Percentiles rank a stretch among this genome's conserved stretches.
These are phyloP conservation scores for Tolypocladium ophioglossoides DNA, from an alignment of 2,329 filamentous ascomycete genomes.

Conservation along the genomic window DNA sequence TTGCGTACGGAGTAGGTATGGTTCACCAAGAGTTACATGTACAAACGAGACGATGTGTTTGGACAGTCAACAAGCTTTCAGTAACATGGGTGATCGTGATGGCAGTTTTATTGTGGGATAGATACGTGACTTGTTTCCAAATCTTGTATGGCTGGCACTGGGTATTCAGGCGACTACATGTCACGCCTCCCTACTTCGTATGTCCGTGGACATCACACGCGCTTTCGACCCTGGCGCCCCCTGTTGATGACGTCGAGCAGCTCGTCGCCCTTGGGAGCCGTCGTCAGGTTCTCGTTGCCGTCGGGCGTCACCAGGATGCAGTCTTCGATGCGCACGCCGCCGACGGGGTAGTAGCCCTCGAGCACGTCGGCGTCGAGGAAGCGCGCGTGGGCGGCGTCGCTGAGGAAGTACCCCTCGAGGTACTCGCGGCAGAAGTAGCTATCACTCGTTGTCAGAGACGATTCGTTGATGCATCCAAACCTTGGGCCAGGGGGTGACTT, in stretches of 20 bases:
- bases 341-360: constrained; percentile 63
- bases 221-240: neutral
- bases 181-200: too few species aligned
- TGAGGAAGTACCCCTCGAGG: constrained; percentile 58
- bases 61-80: neutral
- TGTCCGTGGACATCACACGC: too few species aligned
- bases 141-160: neutral
- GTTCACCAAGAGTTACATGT: neutral
- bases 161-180: neutral
- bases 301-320: constrained; percentile 70
- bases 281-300: constrained; percentile 76
- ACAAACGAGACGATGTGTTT: neutral
- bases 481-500: constrained; percentile 13
- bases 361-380: constrained; percentile 58
- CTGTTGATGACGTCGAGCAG: constrained; percentile 51
- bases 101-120: neutral
- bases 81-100: neutral
- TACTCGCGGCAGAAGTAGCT: constrained; percentile 69
- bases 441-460: neutral
- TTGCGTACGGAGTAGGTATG: too few species aligned
- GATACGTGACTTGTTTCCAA: neutral
- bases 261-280: constrained; percentile 65
- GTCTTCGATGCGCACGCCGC: constrained; percentile 89
- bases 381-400: constrained; percentile 43
- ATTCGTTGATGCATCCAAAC: neutral